Percentiles rank a stretch among this genome's conserved stretches.
Evolutionary conservation across 129 eudicot species (phyloP).

Genomic region (Pulicaria dysenterica): DNA sequence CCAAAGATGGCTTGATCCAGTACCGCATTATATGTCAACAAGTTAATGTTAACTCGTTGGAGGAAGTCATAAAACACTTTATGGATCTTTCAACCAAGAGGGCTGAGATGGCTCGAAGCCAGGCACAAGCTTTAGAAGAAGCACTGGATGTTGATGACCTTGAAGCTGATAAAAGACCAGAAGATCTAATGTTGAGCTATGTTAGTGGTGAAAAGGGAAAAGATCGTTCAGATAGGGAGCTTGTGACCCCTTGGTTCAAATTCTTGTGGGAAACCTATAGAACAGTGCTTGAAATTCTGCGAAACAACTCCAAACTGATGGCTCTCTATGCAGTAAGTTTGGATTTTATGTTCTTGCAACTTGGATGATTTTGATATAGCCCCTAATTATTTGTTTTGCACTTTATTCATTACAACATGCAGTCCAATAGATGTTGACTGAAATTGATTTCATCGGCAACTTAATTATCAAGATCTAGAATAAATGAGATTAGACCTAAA

Average conservation of each 20-base stretch:
- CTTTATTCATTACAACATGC: not conserved
- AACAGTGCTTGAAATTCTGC: constrained; percentile 79
- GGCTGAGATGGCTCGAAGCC: constrained; percentile 78
- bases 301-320: constrained; percentile 86
- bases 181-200: constrained; percentile 83
- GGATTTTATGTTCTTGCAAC: not conserved
- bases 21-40: constrained; percentile 80
- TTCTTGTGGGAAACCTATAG: constrained; percentile 94
- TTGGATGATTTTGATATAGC: not conserved
- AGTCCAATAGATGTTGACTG: not conserved
- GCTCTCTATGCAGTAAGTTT: constrained; percentile 71
- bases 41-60: constrained; percentile 70
- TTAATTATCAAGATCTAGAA: not conserved
- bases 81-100: constrained; percentile 73
- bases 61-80: constrained; percentile 82
- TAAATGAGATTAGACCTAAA: not conserved
- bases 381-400: not conserved
- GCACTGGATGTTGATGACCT: constrained; percentile 79
- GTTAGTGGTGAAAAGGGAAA: constrained; percentile 96
- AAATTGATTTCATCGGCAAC: not conserved
- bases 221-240: constrained; percentile 93
- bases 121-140: constrained; percentile 74
- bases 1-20: constrained; percentile 84
- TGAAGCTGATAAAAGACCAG: constrained; percentile 82
- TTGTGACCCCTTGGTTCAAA: constrained; percentile 94